A percentile compares a stretch with the other conserved stretches of the same genome.
phyloP scores from a whole-genome alignment of 495 filamentous ascomycete species.

The Podospora fimiseda region DNA sequence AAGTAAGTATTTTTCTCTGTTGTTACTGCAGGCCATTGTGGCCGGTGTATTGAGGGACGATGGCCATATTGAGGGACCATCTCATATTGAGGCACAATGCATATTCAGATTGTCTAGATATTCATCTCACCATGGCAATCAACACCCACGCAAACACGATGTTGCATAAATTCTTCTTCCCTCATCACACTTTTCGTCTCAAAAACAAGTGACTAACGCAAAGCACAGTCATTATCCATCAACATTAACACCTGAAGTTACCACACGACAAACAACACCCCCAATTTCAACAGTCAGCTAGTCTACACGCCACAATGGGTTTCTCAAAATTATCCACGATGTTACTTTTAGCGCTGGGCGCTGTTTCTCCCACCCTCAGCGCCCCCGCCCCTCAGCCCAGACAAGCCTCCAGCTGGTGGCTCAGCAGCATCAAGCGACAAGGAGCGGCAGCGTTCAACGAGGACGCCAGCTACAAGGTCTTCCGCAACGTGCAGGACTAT shows the following conservation, averaged over 20 bases:
- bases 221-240: neutral
- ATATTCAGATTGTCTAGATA: neutral
- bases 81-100: neutral
- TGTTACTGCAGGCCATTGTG: neutral
- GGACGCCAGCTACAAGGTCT: conserved; percentile 58
- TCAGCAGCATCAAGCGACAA: conserved; percentile 63
- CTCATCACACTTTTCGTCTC: conserved; percentile 1
- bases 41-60: neutral
- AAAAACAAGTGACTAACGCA: neutral
- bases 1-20: conserved; percentile 1
- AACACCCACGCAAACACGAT: too few species aligned
- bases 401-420: conserved; percentile 57
- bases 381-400: conserved; percentile 27
- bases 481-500: conserved; percentile 82
- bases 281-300: neutral
- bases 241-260: neutral
- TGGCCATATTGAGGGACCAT: neutral
- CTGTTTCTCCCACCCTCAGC: conserved; percentile 26
- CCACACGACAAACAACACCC: neutral
- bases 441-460: conserved; percentile 60
- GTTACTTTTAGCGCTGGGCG: conserved; percentile 31
- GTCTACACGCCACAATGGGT: conserved; percentile 35
- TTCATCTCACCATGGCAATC: neutral
- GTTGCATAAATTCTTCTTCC: neutral
- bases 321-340: conserved; percentile 32